Evolutionary conservation across 2,329 filamentous ascomycete genomes (phyloP), one percentile per base, ranked within the genome.

Genomic region (Helotiales sp.): DNA sequence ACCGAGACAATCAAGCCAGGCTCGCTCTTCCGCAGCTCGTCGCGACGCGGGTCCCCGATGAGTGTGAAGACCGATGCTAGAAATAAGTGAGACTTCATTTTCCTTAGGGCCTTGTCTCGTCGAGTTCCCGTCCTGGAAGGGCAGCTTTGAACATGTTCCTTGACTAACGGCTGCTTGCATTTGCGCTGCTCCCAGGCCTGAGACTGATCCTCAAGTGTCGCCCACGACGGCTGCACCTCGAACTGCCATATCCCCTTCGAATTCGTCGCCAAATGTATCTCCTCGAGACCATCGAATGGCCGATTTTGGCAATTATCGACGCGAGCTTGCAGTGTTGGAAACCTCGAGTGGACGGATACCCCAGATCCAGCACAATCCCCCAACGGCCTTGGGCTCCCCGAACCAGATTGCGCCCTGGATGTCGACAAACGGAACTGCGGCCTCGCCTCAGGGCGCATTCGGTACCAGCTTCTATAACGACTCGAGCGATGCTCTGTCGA

Each of bases 401-500:
- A 67, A 67, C 47, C 69, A 65, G 25, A 75, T 82, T 65, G 76
- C 81, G 65, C 82, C 86, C 29, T 87, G 84, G 83, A 82, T 82
- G 78, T 74, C 78, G 57, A 60, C 59, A 30, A 67, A 69, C 56
- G 66, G 62, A 47, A 63, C 63, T 61, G 68, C 61, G 64, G 68
- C 60, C 27, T 63, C 64, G 52, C 67, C 70, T 17, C 54, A 69
- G 53, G 66, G 62, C 62, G 63, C 63, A 34, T 73, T 78, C 69
- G 71, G 75, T 34, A 82, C 80, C 48, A 88, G 79, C 71, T 92
- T 91, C 73, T 89, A 85, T 74, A 85, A 91, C 72, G 71, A 92
- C 70, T 90, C 88, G 31, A 88, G 81, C 76, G 89, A 93, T 68
- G 87, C 91, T 66, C 76, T 90, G 53, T 92, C 90, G 30, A 65